Percentiles rank a stretch among this genome's conserved stretches.
These are phyloP conservation scores for Dendrothele bispora DNA, from an alignment of 768 basidiomycete species.

Conservation along the genomic window DNA sequence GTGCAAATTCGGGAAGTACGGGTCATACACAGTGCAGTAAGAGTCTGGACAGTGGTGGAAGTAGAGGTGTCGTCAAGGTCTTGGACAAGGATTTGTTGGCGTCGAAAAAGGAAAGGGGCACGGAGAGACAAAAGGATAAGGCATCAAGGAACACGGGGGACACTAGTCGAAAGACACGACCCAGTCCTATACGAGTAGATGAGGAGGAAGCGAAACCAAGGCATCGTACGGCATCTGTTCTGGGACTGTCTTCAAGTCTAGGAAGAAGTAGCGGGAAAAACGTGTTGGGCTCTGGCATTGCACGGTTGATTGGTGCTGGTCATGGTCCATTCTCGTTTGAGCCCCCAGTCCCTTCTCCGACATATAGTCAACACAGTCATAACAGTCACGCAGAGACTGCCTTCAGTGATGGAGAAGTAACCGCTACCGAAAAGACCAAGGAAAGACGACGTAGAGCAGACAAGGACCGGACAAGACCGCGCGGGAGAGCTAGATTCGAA, in stretches of 20 bases:
- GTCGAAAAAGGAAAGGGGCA: conserved; percentile 7
- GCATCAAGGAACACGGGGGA: not conserved
- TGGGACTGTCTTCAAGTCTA: conserved; percentile 46
- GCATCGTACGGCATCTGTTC: conserved; percentile 19
- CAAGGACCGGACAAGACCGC: conserved; percentile 13
- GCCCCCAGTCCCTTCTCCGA: conserved; percentile 58
- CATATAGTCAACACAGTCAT: conserved; percentile 13
- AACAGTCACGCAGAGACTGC: conserved; percentile 22
- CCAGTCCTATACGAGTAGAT: conserved; percentile 14
- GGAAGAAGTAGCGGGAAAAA: conserved; percentile 52
- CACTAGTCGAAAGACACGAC: conserved; percentile 9
- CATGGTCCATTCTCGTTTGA: conserved; percentile 72
- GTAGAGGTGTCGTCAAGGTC: not conserved
- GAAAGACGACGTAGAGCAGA: conserved; percentile 21
- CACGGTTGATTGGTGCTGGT: conserved; percentile 34
- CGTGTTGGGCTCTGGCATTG: conserved; percentile 29
- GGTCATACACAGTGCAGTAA: conserved; percentile 16
- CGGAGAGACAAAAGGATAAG: conserved; percentile 8
- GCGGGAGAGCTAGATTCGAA: not conserved
- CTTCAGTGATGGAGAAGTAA: conserved; percentile 21
- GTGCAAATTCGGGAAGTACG: conserved; percentile 9
- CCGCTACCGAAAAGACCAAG: conserved; percentile 25
- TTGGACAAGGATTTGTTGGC: not conserved
- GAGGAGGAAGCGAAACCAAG: conserved; percentile 42
- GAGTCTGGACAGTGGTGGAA: conserved; percentile 23